Conservation (phyloP, 1,284 basidiomycete genomes). For the Ustilago loliicola region DNA sequence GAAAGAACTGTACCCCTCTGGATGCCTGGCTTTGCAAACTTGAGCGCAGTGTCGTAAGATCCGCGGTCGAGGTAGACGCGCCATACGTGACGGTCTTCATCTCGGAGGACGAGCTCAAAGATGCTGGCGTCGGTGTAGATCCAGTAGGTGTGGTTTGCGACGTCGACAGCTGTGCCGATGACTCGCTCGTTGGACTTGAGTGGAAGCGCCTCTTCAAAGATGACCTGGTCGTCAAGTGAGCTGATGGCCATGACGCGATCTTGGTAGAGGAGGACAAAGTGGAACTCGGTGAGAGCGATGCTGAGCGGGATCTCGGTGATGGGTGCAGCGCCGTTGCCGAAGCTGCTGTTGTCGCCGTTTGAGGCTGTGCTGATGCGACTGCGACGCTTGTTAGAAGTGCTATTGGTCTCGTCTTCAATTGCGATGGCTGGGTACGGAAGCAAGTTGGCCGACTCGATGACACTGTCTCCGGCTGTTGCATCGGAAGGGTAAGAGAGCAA, state of each 20-base stretch:
- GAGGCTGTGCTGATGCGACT: conserved; percentile 32
- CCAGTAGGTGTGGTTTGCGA: conserved; percentile 91
- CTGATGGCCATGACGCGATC: conserved; percentile 85
- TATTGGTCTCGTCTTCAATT: conserved; percentile 28
- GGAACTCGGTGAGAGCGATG: conserved; percentile 89
- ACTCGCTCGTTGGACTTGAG: conserved; percentile 61
- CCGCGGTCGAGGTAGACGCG: conserved; percentile 85
- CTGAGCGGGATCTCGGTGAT: conserved; percentile 73
- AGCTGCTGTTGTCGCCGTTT: conserved; percentile 27
- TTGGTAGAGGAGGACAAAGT: conserved; percentile 87
- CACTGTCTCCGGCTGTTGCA: conserved; percentile 75
- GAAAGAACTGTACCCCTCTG: conserved; percentile 88
- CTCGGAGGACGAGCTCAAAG: conserved; percentile 86
- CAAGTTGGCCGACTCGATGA: conserved; percentile 79
- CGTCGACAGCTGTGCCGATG: conserved; percentile 75
- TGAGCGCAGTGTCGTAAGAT: conserved; percentile 82
- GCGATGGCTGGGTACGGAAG: conserved; percentile 66
- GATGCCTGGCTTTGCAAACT: conserved; percentile 83
- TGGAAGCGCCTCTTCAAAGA: conserved; percentile 80
- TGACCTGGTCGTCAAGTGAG: conserved; percentile 82
- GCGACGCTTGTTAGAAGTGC: conserved; percentile 21
- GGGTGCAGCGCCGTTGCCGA: conserved; percentile 18
- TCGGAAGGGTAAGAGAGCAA: conserved; percentile 68
- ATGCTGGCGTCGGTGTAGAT: conserved; percentile 90
- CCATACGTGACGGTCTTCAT: conserved; percentile 96